Conservation (phyloP, 2,329 filamentous ascomycete species). For the Pyrenophora teres region DNA sequence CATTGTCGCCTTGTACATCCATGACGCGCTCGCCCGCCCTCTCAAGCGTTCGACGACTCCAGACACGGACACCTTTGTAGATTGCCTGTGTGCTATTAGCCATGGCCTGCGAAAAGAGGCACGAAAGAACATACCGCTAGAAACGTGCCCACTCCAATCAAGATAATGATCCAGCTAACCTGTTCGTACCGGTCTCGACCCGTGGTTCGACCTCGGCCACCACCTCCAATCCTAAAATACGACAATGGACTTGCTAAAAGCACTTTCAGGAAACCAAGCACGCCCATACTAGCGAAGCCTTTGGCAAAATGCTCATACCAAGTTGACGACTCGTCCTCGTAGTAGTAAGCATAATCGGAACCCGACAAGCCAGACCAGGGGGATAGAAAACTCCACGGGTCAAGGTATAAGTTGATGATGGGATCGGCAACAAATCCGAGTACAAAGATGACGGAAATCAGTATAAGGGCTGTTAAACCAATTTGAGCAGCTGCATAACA, state of each 20-base stretch:
- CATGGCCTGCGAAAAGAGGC: not conserved
- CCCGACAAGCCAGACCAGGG: slow-evolving; percentile 34
- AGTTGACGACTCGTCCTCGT: slow-evolving; percentile 50
- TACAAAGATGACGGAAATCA: slow-evolving; percentile 74
- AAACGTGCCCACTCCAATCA: slow-evolving; percentile 81
- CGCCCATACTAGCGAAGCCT: slow-evolving; percentile 84
- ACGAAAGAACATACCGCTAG: slow-evolving; percentile 64
- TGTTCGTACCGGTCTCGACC: slow-evolving; percentile 79
- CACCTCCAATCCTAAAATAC: slow-evolving; percentile 69
- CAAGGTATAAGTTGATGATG: slow-evolving; percentile 85
- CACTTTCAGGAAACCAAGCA: slow-evolving; percentile 83
- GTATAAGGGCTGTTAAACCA: slow-evolving; percentile 70
- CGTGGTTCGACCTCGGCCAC: slow-evolving; percentile 63
- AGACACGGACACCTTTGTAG: slow-evolving; percentile 78
- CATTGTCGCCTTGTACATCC: slow-evolving; percentile 72
- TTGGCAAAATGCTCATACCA: slow-evolving; percentile 89
- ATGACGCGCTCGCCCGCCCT: slow-evolving; percentile 78
- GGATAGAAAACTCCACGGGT: slow-evolving; percentile 61
- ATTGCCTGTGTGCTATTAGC: slow-evolving; percentile 62
- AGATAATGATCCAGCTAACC: slow-evolving; percentile 77
- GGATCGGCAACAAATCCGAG: slow-evolving; percentile 93
- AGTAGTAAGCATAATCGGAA: slow-evolving; percentile 31
- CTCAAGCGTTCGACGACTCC: slow-evolving; percentile 74
- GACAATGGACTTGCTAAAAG: slow-evolving; percentile 76
- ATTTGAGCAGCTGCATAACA: slow-evolving; percentile 62